These are phyloP conservation scores for Linum lewisii DNA, from an alignment of 345 rosid genomes.

Conservation along the genomic window DNA sequence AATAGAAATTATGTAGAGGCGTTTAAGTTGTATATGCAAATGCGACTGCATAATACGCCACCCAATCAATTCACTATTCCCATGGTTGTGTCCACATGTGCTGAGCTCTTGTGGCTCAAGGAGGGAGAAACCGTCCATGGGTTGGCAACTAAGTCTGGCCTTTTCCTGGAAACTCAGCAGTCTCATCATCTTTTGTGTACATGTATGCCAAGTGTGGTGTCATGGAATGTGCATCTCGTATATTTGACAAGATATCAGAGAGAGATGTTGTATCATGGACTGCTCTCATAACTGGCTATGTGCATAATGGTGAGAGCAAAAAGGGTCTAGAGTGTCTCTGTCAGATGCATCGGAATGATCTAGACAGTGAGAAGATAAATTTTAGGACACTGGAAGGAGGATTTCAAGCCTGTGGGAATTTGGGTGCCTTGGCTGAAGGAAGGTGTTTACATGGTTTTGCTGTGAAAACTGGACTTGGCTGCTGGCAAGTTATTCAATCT, in stretches of 20 bases:
- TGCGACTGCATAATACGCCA: conserved; percentile 28
- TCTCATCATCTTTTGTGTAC: conserved; percentile 55
- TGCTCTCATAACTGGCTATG: conserved; percentile 51
- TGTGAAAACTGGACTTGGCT: conserved; percentile 41
- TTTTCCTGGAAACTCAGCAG: conserved; percentile 29
- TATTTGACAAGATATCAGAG: conserved; percentile 49
- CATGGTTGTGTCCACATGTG: conserved; percentile 53
- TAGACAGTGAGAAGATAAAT: conserved; percentile 37
- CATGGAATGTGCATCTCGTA: conserved; percentile 28
- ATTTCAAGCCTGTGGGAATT: conserved; percentile 51
- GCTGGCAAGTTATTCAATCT: conserved; percentile 28
- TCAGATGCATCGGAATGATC: conserved; percentile 35
- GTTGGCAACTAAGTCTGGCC: conserved; percentile 36
- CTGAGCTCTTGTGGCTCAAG: conserved; percentile 36
- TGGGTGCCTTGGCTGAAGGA: conserved; percentile 36
- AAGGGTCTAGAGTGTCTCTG: conserved; percentile 41
- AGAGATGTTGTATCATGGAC: conserved; percentile 71
- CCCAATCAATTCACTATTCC: conserved; percentile 49
- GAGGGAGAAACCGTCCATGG: conserved; percentile 42
- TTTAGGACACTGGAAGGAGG: conserved; percentile 53
- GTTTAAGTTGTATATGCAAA: conserved; percentile 29
- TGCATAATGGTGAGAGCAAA: conserved; percentile 47
- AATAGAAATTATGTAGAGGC: conserved; percentile 34
- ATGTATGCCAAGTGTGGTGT: conserved; percentile 42
- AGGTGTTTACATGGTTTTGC: conserved; percentile 49